Evolutionary conservation across 2,329 filamentous ascomycete genomes (phyloP).

Genomic region (Thielaviopsis euricoi): DNA sequence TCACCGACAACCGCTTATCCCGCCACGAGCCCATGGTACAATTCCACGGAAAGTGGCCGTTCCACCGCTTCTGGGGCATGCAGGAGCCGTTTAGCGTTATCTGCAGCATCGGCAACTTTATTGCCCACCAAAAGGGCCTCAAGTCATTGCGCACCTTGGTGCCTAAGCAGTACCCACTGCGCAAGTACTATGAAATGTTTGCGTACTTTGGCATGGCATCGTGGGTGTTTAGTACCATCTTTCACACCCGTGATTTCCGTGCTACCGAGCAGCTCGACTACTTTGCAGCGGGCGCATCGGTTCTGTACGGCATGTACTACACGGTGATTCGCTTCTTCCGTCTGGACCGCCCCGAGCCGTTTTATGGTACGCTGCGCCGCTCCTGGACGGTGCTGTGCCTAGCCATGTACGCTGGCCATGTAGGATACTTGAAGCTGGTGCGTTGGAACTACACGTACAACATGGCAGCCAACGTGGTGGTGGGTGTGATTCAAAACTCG

Average conservation of each 20-base stretch:
- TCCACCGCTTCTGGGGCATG: constrained; percentile 75
- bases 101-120: constrained; percentile 83
- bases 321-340: constrained; percentile 68
- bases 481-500: constrained; percentile 63
- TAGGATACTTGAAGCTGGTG: constrained; percentile 71
- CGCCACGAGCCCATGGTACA: constrained; percentile 58
- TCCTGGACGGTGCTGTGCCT: constrained; percentile 63
- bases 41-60: constrained; percentile 98
- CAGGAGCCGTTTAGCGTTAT: constrained; percentile 90
- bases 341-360: constrained; percentile 43
- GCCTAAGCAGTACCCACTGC: constrained; percentile 56
- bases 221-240: constrained; percentile 81
- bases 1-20: constrained; percentile 55
- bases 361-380: constrained; percentile 37
- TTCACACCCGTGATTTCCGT: constrained; percentile 77
- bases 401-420: constrained; percentile 55
- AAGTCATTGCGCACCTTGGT: constrained; percentile 51
- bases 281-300: constrained; percentile 76
- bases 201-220: constrained; percentile 66
- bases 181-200: constrained; percentile 65
- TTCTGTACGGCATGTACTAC: constrained; percentile 85
- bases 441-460: constrained; percentile 95
- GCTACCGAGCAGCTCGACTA: constrained; percentile 91
- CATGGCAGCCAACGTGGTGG: constrained; percentile 82
- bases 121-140: constrained; percentile 69